Conservation (phyloP, 495 filamentous ascomycete species). For the Sordaria brevicollis region DNA sequence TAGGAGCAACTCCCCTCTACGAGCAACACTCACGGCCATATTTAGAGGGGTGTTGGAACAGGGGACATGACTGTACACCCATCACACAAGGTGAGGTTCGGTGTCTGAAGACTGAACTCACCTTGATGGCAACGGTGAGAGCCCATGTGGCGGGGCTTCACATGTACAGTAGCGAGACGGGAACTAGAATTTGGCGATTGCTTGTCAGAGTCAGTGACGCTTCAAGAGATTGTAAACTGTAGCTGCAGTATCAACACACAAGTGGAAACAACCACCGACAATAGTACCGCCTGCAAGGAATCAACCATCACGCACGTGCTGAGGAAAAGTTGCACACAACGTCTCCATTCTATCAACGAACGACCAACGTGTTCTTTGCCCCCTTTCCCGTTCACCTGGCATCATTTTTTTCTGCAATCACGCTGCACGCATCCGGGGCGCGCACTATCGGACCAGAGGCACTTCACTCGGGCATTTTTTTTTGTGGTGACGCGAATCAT, state of each 20-base stretch:
- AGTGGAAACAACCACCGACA: neutral
- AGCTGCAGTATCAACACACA: neutral
- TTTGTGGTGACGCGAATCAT: neutral
- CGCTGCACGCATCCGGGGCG: neutral
- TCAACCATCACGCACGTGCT: neutral
- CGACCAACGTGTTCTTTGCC: neutral
- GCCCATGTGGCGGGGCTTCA: neutral
- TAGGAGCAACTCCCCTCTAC: too few relatives aligned
- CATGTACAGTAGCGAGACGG: neutral
- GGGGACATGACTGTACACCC: too few relatives aligned
- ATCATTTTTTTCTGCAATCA: neutral
- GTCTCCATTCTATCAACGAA: neutral
- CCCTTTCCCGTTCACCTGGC: neutral
- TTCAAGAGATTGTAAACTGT: neutral
- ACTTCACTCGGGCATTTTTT: neutral
- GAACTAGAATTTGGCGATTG: neutral
- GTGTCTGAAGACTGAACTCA: neutral
- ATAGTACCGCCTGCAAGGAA: neutral
- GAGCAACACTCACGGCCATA: too few relatives aligned
- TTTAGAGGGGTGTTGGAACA: too few relatives aligned
- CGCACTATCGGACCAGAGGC: neutral
- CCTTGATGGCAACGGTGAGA: neutral
- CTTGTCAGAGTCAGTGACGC: neutral
- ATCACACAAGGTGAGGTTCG: neutral
- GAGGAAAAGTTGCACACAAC: neutral